A percentile compares a stretch with the other conserved stretches of the same genome.
phyloP scores from a whole-genome alignment of 139 green algal genomes.

The Tetraselmis chui region DNA sequence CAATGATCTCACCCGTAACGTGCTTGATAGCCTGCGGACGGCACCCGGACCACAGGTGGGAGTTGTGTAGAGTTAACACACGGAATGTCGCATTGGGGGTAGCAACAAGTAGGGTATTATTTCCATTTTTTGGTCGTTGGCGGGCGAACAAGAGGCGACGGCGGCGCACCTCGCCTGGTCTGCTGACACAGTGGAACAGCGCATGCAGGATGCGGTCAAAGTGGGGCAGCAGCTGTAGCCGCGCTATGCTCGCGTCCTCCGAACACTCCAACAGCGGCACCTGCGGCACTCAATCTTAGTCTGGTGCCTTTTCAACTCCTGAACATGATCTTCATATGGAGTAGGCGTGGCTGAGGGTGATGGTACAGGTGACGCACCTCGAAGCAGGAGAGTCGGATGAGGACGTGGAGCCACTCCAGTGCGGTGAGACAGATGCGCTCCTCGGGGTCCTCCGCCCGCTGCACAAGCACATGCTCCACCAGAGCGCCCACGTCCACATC shows the following conservation, averaged over 20 bases:
- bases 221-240: constrained; percentile 50
- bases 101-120: constrained; percentile 11
- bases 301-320: too few species aligned
- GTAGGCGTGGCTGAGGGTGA: not conserved
- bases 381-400: not conserved
- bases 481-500: constrained; percentile 1
- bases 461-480: constrained; percentile 22
- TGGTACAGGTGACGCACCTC: not conserved
- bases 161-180: not conserved
- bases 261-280: not conserved
- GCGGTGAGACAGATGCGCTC: constrained; percentile 73
- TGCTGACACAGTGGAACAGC: constrained; percentile 73
- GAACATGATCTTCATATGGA: constrained; percentile 56
- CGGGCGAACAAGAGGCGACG: not conserved
- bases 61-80: too few species aligned
- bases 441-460: constrained; percentile 34
- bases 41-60: not conserved
- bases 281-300: too few species aligned
- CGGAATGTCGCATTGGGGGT: too few species aligned
- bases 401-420: constrained; percentile 58
- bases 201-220: constrained; percentile 67
- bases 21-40: constrained; percentile 2
- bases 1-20: constrained; percentile 47
- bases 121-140: not conserved
- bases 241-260: constrained; percentile 20